A percentile compares a stretch with the other conserved stretches of the same genome.
phyloP scores from a whole-genome alignment of 495 filamentous ascomycete species.

The Talaromyces nanjingensis region DNA sequence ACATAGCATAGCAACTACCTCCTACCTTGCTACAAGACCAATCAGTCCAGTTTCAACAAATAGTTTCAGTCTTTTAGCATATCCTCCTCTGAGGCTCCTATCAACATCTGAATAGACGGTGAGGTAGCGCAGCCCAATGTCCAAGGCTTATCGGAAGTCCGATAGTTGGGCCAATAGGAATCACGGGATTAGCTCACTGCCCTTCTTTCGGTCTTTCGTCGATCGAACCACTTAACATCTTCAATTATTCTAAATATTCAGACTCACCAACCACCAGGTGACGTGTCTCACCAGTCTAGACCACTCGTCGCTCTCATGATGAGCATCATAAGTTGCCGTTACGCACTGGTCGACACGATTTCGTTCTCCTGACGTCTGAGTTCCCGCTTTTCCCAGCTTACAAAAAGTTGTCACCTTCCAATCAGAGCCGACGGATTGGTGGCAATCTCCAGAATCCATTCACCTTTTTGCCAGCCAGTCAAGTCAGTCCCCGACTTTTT shows the following conservation, averaged over 20 bases:
- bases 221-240: neutral
- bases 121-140: neutral
- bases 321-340: neutral
- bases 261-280: neutral
- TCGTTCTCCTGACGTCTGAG: slow-evolving; percentile 4
- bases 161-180: neutral
- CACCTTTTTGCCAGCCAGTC: neutral
- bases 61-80: no score
- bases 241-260: neutral
- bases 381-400: neutral
- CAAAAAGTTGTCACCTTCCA: slow-evolving; percentile 3
- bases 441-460: neutral
- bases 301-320: neutral
- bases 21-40: no score
- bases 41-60: no score
- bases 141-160: neutral
- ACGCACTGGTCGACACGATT: neutral
- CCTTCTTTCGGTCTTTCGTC: neutral
- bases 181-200: neutral
- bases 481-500: neutral
- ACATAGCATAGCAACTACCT: neutral
- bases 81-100: no score
- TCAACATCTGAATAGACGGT: neutral
- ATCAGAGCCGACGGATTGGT: neutral
- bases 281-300: neutral